Evolutionary conservation across 1,284 basidiomycete species (phyloP), one percentile per base, ranked within the genome.

Genomic region (Tetrapyrgos nigripes): DNA sequence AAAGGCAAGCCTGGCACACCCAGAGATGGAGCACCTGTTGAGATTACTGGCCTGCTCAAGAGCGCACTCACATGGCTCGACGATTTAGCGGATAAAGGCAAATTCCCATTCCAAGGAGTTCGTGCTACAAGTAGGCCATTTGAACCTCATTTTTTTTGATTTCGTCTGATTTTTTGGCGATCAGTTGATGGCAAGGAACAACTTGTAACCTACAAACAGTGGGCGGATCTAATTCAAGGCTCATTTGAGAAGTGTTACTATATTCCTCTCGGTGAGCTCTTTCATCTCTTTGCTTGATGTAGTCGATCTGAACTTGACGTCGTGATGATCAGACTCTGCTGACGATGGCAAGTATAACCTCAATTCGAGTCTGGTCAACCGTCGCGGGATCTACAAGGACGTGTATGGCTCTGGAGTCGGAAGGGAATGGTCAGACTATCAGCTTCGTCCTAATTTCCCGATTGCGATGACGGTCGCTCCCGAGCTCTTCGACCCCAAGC

Each of bases 401-500:
- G 95, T 98, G 4, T 93, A 92, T 66, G 94, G 95, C 35, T 95
- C 96, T 17, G 93, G 93, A 1, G 70, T 80, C 53, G 91, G 89
- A 13, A 85, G 93, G 56, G 94, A 96, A 74, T 98, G 95, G 91
- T 93, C 94, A 6, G 96, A 99, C 76, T 99, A 99, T 73, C 97
- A 98, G 76, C 84, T 96, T 66, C 86, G 94, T 59, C 86, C 89
- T 68, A 97, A 98, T 77, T 97, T 96, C 80, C 88, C 93, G 3
- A 93, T 98, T 63, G 94, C 97, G 1, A 98, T 98, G 97, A 87
- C 92, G 5, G 96, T 98, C 35, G 97, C 97, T 1, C 97, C 97
- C 6, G 97, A 99, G 75, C 77, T 99, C 47, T 99, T 99, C 75
- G 85, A 94, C 57, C 85, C 86, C 4, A 74, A 84, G 55, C 91